Evolutionary conservation across 202 grass and related monocot species (phyloP).

Genomic region (Eragrostis tef): DNA sequence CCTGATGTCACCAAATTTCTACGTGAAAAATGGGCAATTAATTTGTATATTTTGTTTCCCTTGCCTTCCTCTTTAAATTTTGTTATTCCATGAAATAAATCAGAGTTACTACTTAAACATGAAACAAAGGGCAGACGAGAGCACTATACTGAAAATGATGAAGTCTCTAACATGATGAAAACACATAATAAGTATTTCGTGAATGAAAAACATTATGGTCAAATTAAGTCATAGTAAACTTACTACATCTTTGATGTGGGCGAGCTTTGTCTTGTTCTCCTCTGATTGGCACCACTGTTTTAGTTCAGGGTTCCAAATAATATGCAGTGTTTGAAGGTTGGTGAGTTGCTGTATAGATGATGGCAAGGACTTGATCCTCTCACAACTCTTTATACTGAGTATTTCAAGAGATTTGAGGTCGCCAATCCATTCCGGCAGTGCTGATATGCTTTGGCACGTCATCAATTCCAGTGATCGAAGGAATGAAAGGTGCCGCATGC

Average conservation of each 20-base stretch:
- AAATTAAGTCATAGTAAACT: too few relatives aligned
- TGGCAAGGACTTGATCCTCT: conserved; percentile 17
- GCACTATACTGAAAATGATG: too few relatives aligned
- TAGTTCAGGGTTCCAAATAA: rapidly evolving
- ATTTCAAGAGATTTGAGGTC: conserved; percentile 1
- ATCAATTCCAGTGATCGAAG: background rate
- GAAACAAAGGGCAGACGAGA: too few relatives aligned
- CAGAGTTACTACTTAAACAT: too few relatives aligned
- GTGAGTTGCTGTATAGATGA: background rate
- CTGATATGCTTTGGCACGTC: background rate
- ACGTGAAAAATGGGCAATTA: too few relatives aligned
- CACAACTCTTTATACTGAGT: background rate
- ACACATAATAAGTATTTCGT: too few relatives aligned
- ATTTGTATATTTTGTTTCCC: too few relatives aligned
- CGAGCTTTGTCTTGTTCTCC: background rate
- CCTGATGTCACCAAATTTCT: too few relatives aligned
- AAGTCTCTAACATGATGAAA: too few relatives aligned
- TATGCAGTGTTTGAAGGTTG: background rate
- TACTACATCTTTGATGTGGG: background rate
- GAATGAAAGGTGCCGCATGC: background rate
- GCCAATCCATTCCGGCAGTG: conserved; percentile 14
- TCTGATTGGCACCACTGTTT: background rate
- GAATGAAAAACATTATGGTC: too few relatives aligned
- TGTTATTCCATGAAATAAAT: too few relatives aligned
- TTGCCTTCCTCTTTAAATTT: too few relatives aligned